phyloP scores from a whole-genome alignment of 2,329 filamentous ascomycete species.

The Triangularia setosa region DNA sequence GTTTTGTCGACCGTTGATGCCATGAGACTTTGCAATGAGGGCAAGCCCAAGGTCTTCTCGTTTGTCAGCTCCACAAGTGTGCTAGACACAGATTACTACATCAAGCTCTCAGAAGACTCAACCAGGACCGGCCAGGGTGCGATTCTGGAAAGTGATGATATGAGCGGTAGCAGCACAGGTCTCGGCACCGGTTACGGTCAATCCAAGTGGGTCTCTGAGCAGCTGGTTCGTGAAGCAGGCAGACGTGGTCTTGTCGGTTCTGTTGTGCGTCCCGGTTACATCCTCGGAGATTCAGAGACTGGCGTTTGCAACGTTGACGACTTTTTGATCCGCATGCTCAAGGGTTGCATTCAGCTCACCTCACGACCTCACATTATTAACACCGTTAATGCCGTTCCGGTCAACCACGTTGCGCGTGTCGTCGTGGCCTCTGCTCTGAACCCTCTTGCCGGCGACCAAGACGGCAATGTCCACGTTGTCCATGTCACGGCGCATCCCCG shows the following conservation, averaged over 20 bases:
- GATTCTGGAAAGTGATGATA: constrained; percentile 71
- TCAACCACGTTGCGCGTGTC: constrained; percentile 76
- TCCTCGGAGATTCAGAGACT: constrained; percentile 66
- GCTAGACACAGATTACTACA: constrained; percentile 78
- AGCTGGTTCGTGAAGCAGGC: constrained; percentile 74
- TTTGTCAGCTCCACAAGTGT: constrained; percentile 82
- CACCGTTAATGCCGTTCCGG: constrained; percentile 85
- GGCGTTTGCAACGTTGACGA: constrained; percentile 81
- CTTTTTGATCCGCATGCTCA: constrained; percentile 81
- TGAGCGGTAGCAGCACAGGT: constrained; percentile 70
- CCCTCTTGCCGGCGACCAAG: constrained; percentile 41
- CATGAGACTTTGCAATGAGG: constrained; percentile 69
- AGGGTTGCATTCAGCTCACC: constrained; percentile 79
- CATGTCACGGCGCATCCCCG: constrained; percentile 80
- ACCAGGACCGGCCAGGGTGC: constrained; percentile 58
- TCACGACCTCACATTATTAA: constrained; percentile 74
- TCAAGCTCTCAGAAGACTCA: constrained; percentile 64
- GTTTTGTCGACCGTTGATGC: constrained; percentile 77
- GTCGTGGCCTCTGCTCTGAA: constrained; percentile 71
- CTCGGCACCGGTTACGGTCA: constrained; percentile 88
- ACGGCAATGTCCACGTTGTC: constrained; percentile 50
- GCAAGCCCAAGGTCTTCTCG: constrained; percentile 72
- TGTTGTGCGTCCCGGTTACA: constrained; percentile 80
- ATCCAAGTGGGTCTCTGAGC: constrained; percentile 71
- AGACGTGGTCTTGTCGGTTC: constrained; percentile 69